Evolutionary conservation across 306 rosid genomes (phyloP).

Genomic region (Pyrus bretschneideri): DNA sequence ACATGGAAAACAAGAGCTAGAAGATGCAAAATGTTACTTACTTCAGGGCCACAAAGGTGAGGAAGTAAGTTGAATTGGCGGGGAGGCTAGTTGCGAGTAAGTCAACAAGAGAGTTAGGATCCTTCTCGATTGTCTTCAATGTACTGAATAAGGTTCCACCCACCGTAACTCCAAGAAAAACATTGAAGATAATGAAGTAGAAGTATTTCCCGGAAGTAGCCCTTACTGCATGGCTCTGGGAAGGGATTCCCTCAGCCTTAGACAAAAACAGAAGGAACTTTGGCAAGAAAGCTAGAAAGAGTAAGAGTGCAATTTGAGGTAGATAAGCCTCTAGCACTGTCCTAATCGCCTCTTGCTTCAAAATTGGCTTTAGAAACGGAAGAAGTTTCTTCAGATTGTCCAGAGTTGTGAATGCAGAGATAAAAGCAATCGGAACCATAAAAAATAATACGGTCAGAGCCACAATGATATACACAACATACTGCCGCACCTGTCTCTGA

Average conservation of each 20-base stretch:
- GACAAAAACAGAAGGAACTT: conserved; percentile 67
- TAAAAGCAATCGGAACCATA: conserved; percentile 64
- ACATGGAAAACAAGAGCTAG: background rate
- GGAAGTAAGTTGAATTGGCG: conserved; percentile 65
- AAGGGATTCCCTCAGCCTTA: conserved; percentile 74
- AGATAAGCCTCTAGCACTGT: conserved; percentile 86
- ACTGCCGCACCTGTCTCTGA: conserved; percentile 55
- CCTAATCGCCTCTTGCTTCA: conserved; percentile 24
- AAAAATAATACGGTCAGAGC: conserved; percentile 47
- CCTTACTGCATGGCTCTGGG: conserved; percentile 65
- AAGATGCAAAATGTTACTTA: conserved; percentile 30
- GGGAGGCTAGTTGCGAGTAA: conserved; percentile 69
- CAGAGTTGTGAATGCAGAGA: conserved; percentile 77
- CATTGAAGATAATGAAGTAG: conserved; percentile 70
- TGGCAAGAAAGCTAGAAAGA: conserved; percentile 82
- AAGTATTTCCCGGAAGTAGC: conserved; percentile 93
- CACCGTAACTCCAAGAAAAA: conserved; percentile 76
- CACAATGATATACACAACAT: conserved; percentile 55
- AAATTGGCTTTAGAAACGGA: conserved; percentile 66
- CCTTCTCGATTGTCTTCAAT: conserved; percentile 40
- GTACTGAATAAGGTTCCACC: conserved; percentile 66
- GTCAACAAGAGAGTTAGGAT: conserved; percentile 24
- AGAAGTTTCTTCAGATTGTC: conserved; percentile 51
- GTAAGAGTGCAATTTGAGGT: conserved; percentile 72
- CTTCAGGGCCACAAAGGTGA: conserved; percentile 86